phyloP scores from a whole-genome alignment of 129 eudicot genomes.

The Helichrysum umbraculigerum region DNA sequence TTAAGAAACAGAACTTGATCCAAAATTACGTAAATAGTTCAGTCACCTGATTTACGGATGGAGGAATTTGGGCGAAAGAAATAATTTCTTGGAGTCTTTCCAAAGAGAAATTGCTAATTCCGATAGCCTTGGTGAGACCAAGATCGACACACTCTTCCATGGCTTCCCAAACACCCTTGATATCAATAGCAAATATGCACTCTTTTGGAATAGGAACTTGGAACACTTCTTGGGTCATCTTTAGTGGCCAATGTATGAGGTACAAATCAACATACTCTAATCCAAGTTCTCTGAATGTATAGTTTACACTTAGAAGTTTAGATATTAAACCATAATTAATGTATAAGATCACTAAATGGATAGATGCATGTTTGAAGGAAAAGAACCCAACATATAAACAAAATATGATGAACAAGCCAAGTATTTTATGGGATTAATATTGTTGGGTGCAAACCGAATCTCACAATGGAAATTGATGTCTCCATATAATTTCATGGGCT shows the following conservation, averaged over 20 bases:
- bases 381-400: no score
- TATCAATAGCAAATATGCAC: slow-evolving; percentile 33
- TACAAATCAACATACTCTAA: slow-evolving; percentile 57
- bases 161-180: slow-evolving; percentile 55
- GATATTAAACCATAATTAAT: background rate
- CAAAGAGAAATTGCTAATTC: slow-evolving; percentile 56
- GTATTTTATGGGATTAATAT: no score
- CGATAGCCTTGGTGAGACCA: slow-evolving; percentile 57
- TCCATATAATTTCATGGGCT: no score
- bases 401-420: no score
- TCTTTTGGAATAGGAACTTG: slow-evolving; percentile 35
- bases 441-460: no score
- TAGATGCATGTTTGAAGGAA: no score
- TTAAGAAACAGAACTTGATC: background rate
- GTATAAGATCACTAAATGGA: no score
- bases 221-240: slow-evolving; percentile 29
- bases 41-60: slow-evolving; percentile 54
- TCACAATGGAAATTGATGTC: no score
- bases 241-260: slow-evolving; percentile 52
- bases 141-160: slow-evolving; percentile 60
- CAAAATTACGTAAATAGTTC: no score
- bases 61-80: slow-evolving; percentile 54
- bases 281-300: slow-evolving; percentile 47
- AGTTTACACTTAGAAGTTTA: no score
- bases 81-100: slow-evolving; percentile 38